A percentile compares a stretch with the other conserved stretches of the same genome.
Evolutionary conservation across 2,329 filamentous ascomycete species (phyloP).

Genomic region (Arthrobotrys sphaeroides): DNA sequence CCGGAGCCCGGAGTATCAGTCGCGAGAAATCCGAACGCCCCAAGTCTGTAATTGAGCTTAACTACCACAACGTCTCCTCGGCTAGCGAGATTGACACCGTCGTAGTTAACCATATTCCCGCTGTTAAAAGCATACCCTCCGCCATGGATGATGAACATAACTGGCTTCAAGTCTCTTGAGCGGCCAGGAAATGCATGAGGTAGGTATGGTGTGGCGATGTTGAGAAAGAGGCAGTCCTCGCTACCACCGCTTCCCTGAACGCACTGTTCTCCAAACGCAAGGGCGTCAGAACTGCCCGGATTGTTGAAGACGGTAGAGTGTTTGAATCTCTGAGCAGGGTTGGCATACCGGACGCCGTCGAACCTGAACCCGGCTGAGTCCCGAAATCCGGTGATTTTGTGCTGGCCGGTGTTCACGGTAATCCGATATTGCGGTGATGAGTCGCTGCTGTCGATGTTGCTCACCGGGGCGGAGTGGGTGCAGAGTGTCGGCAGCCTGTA

Average conservation of each 20-base stretch:
- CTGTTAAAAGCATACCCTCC: constrained; percentile 62
- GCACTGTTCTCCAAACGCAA: constrained; percentile 62
- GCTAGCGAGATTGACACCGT: constrained; percentile 64
- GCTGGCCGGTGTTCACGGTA: constrained; percentile 61
- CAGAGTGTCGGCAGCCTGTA: constrained; percentile 61
- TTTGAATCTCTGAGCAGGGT: constrained; percentile 63
- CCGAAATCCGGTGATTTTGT: constrained; percentile 61
- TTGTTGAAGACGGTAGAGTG: constrained; percentile 63
- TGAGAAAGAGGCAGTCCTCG: constrained; percentile 66
- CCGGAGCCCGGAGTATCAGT: constrained; percentile 63
- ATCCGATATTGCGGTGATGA: constrained; percentile 61
- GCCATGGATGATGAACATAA: constrained; percentile 65
- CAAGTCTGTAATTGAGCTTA: constrained; percentile 62
- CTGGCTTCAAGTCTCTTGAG: constrained; percentile 61
- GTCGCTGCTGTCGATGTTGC: constrained; percentile 60
- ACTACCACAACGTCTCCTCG: constrained; percentile 65
- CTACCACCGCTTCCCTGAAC: constrained; percentile 61
- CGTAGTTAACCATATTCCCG: constrained; percentile 61
- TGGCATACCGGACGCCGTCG: constrained; percentile 65
- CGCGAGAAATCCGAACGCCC: constrained; percentile 31
- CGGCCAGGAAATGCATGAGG: constrained; percentile 15
- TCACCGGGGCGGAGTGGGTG: constrained; percentile 63
- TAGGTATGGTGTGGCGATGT: constrained; percentile 59
- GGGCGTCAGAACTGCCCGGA: constrained; percentile 60
- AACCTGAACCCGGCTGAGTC: constrained; percentile 66